Evolutionary conservation across 306 rosid species (phyloP), one percentile per base, ranked within the genome.

Genomic region (Leucaena leucocephala): DNA sequence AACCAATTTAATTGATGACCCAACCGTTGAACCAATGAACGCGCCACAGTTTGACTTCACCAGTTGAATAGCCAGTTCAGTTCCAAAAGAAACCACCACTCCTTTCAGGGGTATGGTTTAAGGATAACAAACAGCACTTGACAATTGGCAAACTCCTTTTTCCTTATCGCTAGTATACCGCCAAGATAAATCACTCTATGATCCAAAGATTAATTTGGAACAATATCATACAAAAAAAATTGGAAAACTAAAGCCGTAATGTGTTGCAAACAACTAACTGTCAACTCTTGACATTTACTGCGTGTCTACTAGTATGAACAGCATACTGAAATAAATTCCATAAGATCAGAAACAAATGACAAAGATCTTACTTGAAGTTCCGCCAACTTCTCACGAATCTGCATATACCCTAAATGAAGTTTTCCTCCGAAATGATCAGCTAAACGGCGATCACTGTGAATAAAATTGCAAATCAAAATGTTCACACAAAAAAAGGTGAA

Each of bases 391-490:
- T 96, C 99, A 48, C 98, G 99, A 78, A 96, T 93, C 86, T 91
- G 99, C 97, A 96, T 91, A 85, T 96, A 96, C 63, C 99, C 99
- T 79, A 93, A 89, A 86, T 93, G 99, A 89, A 96, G 98, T 85
- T 96, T 96, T 83, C 99, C 99, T 36, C 99, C 99, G 85, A 96
- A 96, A 89, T 96, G 99, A 87, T 96, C 98, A 78, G 99, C 98
- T 87, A 96, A 86, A 71, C 99, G 97, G 59, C 99, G 99, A 78
- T 96, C 99, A 82, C 99, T 96, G 27, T 27, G 84, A 87, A 88
- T 73, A 81, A 72, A 72, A 76, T 76, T 62, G 65, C 66, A 81
- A 79, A 74, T 82, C 74, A 87, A 86, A 70, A 74, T 82, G 76
- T 76, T 76, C 68, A 84, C 74, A 81, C 48, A 44, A 69, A 83